Conservation (phyloP, 2,329 filamentous ascomycete species). For the Fusarium papillatum region DNA sequence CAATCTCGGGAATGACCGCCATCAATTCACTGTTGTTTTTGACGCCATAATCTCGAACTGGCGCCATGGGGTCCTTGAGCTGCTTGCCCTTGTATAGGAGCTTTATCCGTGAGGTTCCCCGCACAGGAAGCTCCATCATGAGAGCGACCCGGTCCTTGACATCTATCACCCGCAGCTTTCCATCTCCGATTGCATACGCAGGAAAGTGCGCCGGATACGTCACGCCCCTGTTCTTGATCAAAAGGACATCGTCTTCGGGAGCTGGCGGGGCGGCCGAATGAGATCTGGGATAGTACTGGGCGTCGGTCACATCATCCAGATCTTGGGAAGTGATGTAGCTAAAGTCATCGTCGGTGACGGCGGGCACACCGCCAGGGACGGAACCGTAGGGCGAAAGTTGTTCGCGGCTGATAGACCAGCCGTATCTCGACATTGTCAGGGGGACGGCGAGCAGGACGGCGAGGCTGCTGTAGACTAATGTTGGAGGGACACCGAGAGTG, state of each 20-base stretch:
- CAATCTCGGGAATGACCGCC: constrained; percentile 57
- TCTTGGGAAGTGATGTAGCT: constrained; percentile 88
- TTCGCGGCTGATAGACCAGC: constrained; percentile 61
- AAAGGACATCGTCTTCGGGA: constrained; percentile 76
- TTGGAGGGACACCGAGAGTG: constrained; percentile 63
- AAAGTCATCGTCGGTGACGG: constrained; percentile 82
- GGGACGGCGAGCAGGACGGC: constrained; percentile 63
- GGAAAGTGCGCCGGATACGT: constrained; percentile 81
- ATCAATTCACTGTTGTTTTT: constrained; percentile 73
- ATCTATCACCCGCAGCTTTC: constrained; percentile 76
- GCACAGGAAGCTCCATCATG: constrained; percentile 73
- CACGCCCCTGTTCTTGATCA: constrained; percentile 77
- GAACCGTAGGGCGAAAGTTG: constrained; percentile 67
- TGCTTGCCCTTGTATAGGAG: constrained; percentile 81
- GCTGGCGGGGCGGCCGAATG: constrained; percentile 50
- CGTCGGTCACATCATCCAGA: constrained; percentile 61
- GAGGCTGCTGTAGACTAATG: constrained; percentile 64
- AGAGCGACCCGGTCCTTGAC: constrained; percentile 77
- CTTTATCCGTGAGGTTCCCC: constrained; percentile 67
- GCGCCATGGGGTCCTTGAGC: constrained; percentile 73
- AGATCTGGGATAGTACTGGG: constrained; percentile 57
- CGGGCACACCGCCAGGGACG: constrained; percentile 62
- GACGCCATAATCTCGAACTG: constrained; percentile 72
- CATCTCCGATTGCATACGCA: constrained; percentile 81
- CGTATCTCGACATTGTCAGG: constrained; percentile 68